Base-by-base conservation (phyloP, 495 filamentous ascomycete species). In the Penicillium arizonense region DNA sequence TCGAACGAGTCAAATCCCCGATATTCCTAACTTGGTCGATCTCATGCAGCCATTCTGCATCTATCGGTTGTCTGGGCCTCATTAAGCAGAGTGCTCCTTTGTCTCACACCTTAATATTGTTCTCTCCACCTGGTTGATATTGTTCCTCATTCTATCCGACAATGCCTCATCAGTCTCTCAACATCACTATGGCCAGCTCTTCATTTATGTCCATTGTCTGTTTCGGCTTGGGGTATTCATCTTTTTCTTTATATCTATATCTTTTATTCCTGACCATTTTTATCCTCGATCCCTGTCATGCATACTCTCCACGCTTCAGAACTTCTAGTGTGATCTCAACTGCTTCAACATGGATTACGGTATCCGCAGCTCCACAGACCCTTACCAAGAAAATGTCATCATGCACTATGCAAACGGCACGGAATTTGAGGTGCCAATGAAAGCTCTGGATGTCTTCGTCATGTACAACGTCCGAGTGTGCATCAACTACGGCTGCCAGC, bases 401-500 rank as follows among this genome's bases (percentile, higher is more conserved):
- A 54, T 91, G 39, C 68, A 72, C 46, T 50, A 58, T 16, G 59
- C 66, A 1, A 72, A 86, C 67, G 84, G 82, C n/a, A 74, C 67
- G 4, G 62, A 67, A 0, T 68, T 88, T 63, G 65, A 73, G 6
- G 62, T 87, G 32, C 49, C 72, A 44, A 59, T 88, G 21, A 41
- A 54, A 10, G 66, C 72, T 4, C 45, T 92, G 23, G 69, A 84
- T 53, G 39, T 49, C 7, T 71, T 79, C 48, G 65, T 78, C 56
- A 55, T 59, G 49, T 81, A 83, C 64, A 74, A 75, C 56, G 60
- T 82, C 41, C 72, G 77, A 14, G 68, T 78, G 38, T 74, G 76
- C 66, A 85, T 91, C 81, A 87, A 84, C 66, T 91, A 85, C 61
- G 85, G 80, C 39, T 64, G 74, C 26, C 88, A 95, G 64, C 75